Evolutionary conservation across 805 yeast genomes (phyloP), one percentile per base, ranked within the genome.

Genomic region (Candida insectalens): DNA sequence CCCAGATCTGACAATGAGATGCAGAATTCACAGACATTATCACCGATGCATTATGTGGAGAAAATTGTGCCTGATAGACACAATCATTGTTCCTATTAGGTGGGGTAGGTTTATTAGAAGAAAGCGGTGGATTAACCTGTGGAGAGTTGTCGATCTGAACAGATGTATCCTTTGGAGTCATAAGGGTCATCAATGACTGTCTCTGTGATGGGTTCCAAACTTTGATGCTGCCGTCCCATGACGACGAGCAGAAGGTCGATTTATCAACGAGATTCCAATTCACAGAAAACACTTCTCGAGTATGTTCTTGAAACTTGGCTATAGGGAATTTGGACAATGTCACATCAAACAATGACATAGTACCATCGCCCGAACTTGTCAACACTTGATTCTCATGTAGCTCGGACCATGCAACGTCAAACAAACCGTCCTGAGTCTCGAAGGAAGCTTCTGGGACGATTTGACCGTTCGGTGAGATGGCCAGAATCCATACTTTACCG

Each of bases 191-290:
- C 36, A 83, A 40, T 18, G 85, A 73, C 14, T 65, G 59, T 19
- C 55, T 59, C 36, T 87, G 62, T 26, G 56, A 55, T 0, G 92
- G 87, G 1, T 77, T 55, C 94, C 94, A 83, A 7, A 84, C 49
- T 54, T 83, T 84, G 25, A 88, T 70, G 0, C 81, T 62, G 0
- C 96, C 95, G 54, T 89, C 97, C 97, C 97, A 89, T 6, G 94
- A 80, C 19, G 88, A 71, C 14, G 89, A 69, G 26, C 80, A 75
- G 55, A 89, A 83, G 13, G 63, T 63, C 4, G 68, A 50, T 57
- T 85, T 60, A 33, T 58, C 62, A 5, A 55, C 56, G 32, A 55
- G 29, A 37, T 57, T 58, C 65, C 65, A 60, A 38, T 50, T 42
- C 17, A 59, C 62, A 0, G 58, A 50, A 34, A 58, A 60, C 12